Evolutionary conservation across 371 early-diverging fungal species (phyloP).

Genomic region (Mortierella sp.): DNA sequence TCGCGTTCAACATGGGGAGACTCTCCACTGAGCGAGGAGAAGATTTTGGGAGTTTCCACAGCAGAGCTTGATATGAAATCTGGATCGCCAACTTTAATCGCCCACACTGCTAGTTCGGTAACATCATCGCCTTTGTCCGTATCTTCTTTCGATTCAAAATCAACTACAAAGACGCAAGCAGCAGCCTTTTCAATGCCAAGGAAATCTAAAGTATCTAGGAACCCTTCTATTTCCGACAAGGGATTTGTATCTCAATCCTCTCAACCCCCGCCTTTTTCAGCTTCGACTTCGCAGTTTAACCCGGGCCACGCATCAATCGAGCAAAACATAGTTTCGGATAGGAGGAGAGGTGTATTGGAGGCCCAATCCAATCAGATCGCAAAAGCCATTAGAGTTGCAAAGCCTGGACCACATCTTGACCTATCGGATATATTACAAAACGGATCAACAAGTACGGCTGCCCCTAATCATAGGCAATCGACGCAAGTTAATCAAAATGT

Average conservation of each 20-base stretch:
- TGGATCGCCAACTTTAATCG: neutral
- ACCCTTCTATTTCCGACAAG: neutral
- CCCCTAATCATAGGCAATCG: neutral
- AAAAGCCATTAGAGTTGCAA: slow-evolving; percentile 40
- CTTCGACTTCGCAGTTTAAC: slow-evolving; percentile 12
- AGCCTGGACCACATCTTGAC: slow-evolving; percentile 34
- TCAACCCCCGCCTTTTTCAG: neutral
- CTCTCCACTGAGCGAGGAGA: slow-evolving; percentile 45
- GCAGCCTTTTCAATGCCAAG: neutral
- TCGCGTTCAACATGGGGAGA: slow-evolving; percentile 55
- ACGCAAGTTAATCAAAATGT: neutral
- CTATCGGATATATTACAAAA: slow-evolving; percentile 9
- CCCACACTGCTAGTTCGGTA: neutral
- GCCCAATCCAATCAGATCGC: slow-evolving; percentile 40
- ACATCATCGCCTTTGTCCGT: neutral
- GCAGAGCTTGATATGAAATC: neutral
- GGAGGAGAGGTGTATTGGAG: slow-evolving; percentile 22
- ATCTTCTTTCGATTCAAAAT: neutral
- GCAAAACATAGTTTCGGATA: slow-evolving; percentile 13
- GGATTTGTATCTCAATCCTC: neutral
- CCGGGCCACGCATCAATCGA: slow-evolving; percentile 27
- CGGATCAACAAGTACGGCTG: neutral
- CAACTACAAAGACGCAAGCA: neutral
- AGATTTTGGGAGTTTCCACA: slow-evolving; percentile 36
- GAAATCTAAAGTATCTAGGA: neutral